These are phyloP conservation scores for Boletus huronensis DNA, from an alignment of 768 basidiomycete genomes.

Conservation along the genomic window DNA sequence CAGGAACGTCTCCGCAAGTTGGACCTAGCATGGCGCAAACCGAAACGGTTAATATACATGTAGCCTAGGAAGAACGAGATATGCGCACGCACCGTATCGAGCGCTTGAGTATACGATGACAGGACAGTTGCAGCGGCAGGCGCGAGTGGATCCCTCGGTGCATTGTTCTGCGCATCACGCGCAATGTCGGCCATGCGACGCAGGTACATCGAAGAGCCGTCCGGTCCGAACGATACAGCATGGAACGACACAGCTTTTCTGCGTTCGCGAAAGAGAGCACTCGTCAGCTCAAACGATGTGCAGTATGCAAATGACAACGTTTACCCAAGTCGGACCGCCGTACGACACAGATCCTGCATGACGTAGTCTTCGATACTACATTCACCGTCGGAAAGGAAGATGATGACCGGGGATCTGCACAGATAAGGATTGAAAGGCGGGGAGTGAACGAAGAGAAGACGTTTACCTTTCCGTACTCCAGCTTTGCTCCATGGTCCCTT, in stretches of 20 bases:
- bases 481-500: conserved; percentile 38
- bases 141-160: conserved; percentile 38
- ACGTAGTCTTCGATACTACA: conserved; percentile 36
- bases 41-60: background rate
- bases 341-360: conserved; percentile 40
- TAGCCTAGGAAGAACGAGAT: background rate
- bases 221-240: conserved; percentile 50
- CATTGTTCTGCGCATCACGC: conserved; percentile 41
- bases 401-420: conserved; percentile 28
- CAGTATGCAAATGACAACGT: background rate
- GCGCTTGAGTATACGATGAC: conserved; percentile 49
- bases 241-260: conserved; percentile 59
- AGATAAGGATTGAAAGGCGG: background rate
- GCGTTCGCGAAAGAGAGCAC: background rate
- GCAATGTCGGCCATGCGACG: conserved; percentile 54
- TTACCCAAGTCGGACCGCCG: conserved; percentile 45
- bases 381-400: conserved; percentile 49
- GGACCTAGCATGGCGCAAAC: conserved; percentile 35
- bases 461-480: conserved; percentile 52
- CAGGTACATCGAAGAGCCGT: conserved; percentile 26
- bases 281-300: background rate
- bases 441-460: background rate
- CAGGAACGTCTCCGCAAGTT: conserved; percentile 55
- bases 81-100: conserved; percentile 41
- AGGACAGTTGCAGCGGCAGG: conserved; percentile 32